Evolutionary conservation across 768 basidiomycete species (phyloP).

Genomic region (Aureoboletus auriporus): DNA sequence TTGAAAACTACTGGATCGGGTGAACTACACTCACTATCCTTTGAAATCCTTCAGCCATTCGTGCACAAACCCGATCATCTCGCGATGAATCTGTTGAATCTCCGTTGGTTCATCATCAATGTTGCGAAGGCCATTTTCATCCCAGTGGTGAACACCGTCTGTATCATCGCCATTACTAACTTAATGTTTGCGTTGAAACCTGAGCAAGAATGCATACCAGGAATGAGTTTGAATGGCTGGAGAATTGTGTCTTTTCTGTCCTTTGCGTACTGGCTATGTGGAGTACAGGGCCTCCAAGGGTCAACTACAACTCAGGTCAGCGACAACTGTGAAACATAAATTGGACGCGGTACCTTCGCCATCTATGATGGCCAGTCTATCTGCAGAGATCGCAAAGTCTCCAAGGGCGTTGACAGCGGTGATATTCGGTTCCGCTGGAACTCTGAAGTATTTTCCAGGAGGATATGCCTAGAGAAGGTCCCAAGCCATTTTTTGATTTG

Average conservation of each 20-base stretch:
- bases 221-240: slow-evolving; percentile 84
- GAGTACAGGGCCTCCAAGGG: slow-evolving; percentile 87
- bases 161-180: neutral
- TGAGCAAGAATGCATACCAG: slow-evolving; percentile 45
- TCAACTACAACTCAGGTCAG: slow-evolving; percentile 50
- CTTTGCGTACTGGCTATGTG: slow-evolving; percentile 70
- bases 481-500: neutral
- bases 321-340: neutral
- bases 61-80: slow-evolving; percentile 76
- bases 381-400: slow-evolving; percentile 77
- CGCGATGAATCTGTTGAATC: slow-evolving; percentile 75
- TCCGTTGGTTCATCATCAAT: slow-evolving; percentile 63
- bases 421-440: slow-evolving; percentile 75
- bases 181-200: neutral
- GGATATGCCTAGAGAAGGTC: slow-evolving; percentile 55
- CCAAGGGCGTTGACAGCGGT: slow-evolving; percentile 80
- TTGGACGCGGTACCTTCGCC: slow-evolving; percentile 55
- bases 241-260: slow-evolving; percentile 67
- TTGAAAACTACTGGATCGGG: no score
- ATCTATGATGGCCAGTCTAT: slow-evolving; percentile 84
- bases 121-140: slow-evolving; percentile 70
- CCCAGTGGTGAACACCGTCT: slow-evolving; percentile 70
- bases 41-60: slow-evolving; percentile 61
- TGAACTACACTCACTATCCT: slow-evolving; percentile 2
- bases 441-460: slow-evolving; percentile 67